Base-by-base conservation (phyloP, 441 rosid genomes). In the Flueggea neowawraea region DNA sequence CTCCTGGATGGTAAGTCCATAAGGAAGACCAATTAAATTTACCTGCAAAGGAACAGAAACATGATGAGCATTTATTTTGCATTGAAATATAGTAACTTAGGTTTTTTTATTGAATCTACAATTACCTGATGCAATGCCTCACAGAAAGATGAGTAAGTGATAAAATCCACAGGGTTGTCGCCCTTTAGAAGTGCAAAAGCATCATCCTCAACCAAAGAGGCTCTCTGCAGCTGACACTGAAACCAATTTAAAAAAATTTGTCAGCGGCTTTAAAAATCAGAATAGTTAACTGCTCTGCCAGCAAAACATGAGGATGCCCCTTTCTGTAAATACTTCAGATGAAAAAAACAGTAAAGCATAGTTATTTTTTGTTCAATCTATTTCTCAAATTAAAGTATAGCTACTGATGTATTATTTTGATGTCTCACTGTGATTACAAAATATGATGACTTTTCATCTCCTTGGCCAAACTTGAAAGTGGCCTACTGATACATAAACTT, bases 51-150 rank as follows among this genome's bases (percentile, higher is more conserved):
- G 58, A 58, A 54, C 31, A 44, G 33, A 57, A 14, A 43, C 6
- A 57, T 12, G 31, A 53, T 74, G 52, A 76, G 70, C 48, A 39
- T 50, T 47, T 54, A 39, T 44, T 48, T 14, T 17, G 49, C 28
- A 16, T n/a, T 53, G 7, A 31, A 15, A 49, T 9, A 6, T 50
- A 12, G 4, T 49, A n/a, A 36, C 7, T 22, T 22, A 22, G 28
- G 28, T 6, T 43, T 43, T 6, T 43, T 6, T 9, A 47, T 10
- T 4, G 50, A 47, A 47, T 4, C 50, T 4, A 11, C 50, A 49
- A 54, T 4, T 77, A 90, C 98, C 97, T 79, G 91, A 52, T 80
- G 69, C 66, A 93, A 92, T 58, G 87, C 97, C 70, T 82, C 81
- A 69, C 91, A 85, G 73, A 93, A 93, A 32, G 76, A 77, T 13